phyloP scores from a whole-genome alignment of 768 basidiomycete genomes.

The Suillus placidus region DNA sequence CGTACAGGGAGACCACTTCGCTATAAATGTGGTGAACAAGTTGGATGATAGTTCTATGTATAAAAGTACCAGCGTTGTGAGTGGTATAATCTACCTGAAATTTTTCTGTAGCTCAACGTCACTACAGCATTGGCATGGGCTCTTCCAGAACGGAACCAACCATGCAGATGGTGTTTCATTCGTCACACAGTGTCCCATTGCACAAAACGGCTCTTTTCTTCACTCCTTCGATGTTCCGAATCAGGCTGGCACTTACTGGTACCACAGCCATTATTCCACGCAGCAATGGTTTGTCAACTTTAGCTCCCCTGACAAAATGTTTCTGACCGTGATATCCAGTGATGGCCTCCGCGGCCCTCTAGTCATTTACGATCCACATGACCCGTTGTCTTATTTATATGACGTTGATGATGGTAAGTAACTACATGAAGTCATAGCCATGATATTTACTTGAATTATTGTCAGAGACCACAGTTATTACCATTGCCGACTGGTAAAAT shows the following conservation, averaged over 20 bases:
- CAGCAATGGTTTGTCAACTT: constrained; percentile 21
- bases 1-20: not conserved
- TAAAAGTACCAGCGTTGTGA: not conserved
- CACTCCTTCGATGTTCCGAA: not conserved
- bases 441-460: not conserved
- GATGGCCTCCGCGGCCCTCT: not conserved
- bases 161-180: not conserved
- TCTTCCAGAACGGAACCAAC: not conserved
- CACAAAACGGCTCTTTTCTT: not conserved
- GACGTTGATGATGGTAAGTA: not conserved
- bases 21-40: not conserved
- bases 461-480: not conserved
- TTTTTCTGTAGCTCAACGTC: not conserved
- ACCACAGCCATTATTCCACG: constrained; percentile 43
- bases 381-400: not conserved
- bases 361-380: not conserved
- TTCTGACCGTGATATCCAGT: not conserved
- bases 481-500: not conserved
- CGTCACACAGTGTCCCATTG: not conserved
- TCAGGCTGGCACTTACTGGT: constrained; percentile 36
- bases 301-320: not conserved
- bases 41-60: not conserved
- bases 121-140: not conserved
- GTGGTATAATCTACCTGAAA: not conserved
- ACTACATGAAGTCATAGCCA: not conserved